These are phyloP conservation scores for Fusarium torulosum DNA, from an alignment of 2,329 filamentous ascomycete genomes.

Conservation along the genomic window DNA sequence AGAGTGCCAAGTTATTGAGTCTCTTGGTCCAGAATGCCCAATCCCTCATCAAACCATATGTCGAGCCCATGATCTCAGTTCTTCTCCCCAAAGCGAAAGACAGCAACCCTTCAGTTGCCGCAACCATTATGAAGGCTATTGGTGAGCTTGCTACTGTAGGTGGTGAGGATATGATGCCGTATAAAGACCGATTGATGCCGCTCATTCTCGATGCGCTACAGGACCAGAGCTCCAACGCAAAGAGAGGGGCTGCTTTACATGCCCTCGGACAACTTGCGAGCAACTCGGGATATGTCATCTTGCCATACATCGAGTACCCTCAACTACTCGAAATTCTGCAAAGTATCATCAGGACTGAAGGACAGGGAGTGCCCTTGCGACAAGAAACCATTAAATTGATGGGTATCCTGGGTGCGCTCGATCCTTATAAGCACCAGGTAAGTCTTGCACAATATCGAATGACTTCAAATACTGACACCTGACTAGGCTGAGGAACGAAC, in stretches of 20 bases:
- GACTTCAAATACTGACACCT: slow-evolving; percentile 42
- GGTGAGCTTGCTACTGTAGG: slow-evolving; percentile 95
- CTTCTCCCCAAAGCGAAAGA: slow-evolving; percentile 94
- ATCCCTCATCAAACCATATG: slow-evolving; percentile 93
- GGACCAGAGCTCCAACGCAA: slow-evolving; percentile 89
- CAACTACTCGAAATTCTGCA: slow-evolving; percentile 93
- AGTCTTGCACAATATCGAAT: background rate
- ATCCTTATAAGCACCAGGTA: slow-evolving; percentile 93
- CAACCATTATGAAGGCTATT: slow-evolving; percentile 94
- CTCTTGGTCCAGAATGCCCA: slow-evolving; percentile 94
- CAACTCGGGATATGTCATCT: slow-evolving; percentile 97
- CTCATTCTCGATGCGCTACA: slow-evolving; percentile 94
- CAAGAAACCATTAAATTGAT: slow-evolving; percentile 97
- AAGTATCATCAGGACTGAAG: slow-evolving; percentile 92
- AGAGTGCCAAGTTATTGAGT: slow-evolving; percentile 92
- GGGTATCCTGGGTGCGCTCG: slow-evolving; percentile 92
- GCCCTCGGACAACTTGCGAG: slow-evolving; percentile 93
- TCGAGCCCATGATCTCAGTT: slow-evolving; percentile 95
- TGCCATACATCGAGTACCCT: slow-evolving; percentile 94
- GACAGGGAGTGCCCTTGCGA: slow-evolving; percentile 82
- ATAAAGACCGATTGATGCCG: slow-evolving; percentile 93
- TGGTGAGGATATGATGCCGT: slow-evolving; percentile 91
- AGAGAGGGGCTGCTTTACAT: slow-evolving; percentile 90
- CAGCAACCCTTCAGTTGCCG: slow-evolving; percentile 85
- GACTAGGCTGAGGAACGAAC: slow-evolving; percentile 87